Percentiles rank a stretch among this genome's conserved stretches.
phyloP scores from a whole-genome alignment of 129 eudicot species.

The Mikania micrantha region DNA sequence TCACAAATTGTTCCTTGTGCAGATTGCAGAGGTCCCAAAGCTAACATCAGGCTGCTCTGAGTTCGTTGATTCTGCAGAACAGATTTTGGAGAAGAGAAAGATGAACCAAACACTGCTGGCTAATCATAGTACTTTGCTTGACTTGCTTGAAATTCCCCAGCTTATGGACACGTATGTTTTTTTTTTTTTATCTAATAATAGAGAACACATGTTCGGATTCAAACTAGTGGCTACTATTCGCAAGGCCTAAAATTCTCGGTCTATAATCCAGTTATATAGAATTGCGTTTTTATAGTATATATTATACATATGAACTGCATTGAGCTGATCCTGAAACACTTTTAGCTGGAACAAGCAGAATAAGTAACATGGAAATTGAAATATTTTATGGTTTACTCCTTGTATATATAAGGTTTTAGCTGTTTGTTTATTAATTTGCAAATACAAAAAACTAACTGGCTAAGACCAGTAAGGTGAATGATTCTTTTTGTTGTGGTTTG shows the following conservation, averaged over 20 bases:
- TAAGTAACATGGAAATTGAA: not conserved
- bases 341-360: constrained; percentile 12
- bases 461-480: no score
- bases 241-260: constrained; percentile 5
- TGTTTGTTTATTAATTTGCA: not conserved
- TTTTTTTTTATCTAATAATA: constrained; percentile 27
- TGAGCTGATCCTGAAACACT: constrained; percentile 1
- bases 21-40: constrained; percentile 94
- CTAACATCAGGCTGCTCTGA: constrained; percentile 95
- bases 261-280: constrained; percentile 10
- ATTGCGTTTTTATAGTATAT: not conserved
- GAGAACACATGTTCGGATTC: constrained; percentile 13
- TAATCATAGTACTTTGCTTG: constrained; percentile 97
- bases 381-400: not conserved
- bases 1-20: constrained; percentile 26
- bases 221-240: constrained; percentile 12
- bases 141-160: constrained; percentile 99
- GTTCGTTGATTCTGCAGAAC: constrained; percentile 85
- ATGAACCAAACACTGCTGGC: constrained; percentile 89
- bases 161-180: constrained; percentile 98
- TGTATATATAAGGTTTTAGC: not conserved
- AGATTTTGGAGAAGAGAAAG: constrained; percentile 84
- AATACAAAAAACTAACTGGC: no score
- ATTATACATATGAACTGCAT: constrained; percentile 4
- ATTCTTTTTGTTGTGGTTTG: no score